Conservation (phyloP, 257 asterid genomes). For the Scutellaria baicalensis region DNA sequence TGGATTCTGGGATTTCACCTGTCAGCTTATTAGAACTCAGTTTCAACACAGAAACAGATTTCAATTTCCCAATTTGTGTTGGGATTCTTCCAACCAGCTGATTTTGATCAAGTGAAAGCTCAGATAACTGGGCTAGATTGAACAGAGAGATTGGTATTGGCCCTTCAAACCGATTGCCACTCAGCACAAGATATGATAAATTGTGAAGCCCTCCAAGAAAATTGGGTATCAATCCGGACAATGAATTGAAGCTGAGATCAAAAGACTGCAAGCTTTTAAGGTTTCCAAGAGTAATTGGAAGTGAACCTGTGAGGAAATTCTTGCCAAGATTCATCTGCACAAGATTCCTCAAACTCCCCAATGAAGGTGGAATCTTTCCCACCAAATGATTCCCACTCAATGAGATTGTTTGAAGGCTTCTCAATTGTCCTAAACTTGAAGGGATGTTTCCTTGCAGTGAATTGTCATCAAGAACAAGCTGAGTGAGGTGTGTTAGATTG, state of each 20-base stretch:
- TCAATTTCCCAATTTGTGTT: conserved; percentile 47
- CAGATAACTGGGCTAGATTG: conserved; percentile 38
- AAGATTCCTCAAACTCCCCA: conserved; percentile 54
- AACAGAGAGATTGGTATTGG: conserved; percentile 50
- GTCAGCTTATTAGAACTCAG: conserved; percentile 58
- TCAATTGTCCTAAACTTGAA: conserved; percentile 38
- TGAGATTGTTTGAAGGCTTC: conserved; percentile 45
- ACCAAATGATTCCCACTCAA: conserved; percentile 52
- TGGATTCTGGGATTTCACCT: conserved; percentile 72
- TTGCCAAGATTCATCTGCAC: conserved; percentile 42
- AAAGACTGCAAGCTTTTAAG: conserved; percentile 42
- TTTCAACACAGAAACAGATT: conserved; percentile 52
- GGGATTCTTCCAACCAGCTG: conserved; percentile 64
- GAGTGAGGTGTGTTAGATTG: conserved; percentile 50
- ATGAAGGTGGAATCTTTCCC: conserved; percentile 54
- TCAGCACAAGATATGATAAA: conserved; percentile 58
- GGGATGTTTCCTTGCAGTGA: conserved; percentile 59
- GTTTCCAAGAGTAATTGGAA: conserved; percentile 35
- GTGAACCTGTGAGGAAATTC: conserved; percentile 44
- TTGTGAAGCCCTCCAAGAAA: conserved; percentile 51
- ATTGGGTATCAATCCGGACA: conserved; percentile 60
- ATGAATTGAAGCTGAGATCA: conserved; percentile 60
- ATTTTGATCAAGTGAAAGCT: conserved; percentile 70
- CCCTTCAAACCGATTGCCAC: conserved; percentile 59
- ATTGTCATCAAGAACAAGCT: conserved; percentile 76